A percentile compares a stretch with the other conserved stretches of the same genome.
Evolutionary conservation across 352 stramenopile species (phyloP).

Genomic region (Poterioochromonas sp.): DNA sequence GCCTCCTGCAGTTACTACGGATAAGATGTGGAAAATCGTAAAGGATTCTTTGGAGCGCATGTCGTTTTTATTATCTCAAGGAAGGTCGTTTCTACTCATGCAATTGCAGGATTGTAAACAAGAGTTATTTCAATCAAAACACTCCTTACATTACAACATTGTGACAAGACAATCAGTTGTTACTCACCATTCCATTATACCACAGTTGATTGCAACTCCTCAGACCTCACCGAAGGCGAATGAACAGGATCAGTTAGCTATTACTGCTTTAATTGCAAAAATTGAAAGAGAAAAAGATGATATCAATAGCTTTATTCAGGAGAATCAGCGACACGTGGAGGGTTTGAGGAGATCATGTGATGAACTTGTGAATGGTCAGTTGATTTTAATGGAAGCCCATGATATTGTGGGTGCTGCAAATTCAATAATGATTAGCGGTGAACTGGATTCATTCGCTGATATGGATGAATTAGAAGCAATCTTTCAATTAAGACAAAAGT

Average conservation of each 20-base stretch:
- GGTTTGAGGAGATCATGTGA: too few relatives aligned
- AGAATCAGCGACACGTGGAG: neutral
- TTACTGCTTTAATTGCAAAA: too few relatives aligned
- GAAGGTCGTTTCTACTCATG: neutral
- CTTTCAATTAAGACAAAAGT: neutral
- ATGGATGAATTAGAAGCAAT: slow-evolving; percentile 10
- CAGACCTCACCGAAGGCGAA: neutral
- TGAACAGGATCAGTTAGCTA: neutral
- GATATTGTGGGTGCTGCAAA: slow-evolving; percentile 28
- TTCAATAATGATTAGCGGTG: neutral
- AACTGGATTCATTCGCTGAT: slow-evolving; percentile 18
- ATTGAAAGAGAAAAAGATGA: too few relatives aligned
- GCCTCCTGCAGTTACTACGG: neutral
- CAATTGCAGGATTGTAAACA: neutral
- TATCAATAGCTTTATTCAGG: too few relatives aligned
- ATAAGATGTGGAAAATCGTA: neutral
- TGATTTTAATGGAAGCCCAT: slow-evolving; percentile 21
- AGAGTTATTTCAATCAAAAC: neutral
- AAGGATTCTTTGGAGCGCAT: neutral
- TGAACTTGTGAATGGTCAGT: slow-evolving; percentile 3
- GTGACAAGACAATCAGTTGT: neutral
- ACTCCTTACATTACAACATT: neutral
- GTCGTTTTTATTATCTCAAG: neutral
- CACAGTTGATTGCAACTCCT: neutral
- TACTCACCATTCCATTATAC: neutral